A percentile compares a stretch with the other conserved stretches of the same genome.
Conservation (phyloP, 2,329 filamentous ascomycete species). For the Clarireedia homoeocarpa region DNA sequence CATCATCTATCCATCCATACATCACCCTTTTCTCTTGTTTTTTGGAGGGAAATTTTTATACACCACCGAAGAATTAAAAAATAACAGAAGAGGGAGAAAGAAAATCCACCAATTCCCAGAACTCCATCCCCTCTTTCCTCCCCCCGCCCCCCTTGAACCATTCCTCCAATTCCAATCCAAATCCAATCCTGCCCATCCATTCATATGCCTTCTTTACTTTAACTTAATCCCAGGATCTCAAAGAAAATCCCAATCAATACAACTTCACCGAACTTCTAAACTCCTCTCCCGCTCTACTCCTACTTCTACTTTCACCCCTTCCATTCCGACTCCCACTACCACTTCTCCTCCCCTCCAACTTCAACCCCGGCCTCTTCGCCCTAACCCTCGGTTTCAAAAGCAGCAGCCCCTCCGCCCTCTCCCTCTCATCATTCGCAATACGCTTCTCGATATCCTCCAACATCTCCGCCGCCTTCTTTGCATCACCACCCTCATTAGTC, state of each 20-base stretch:
- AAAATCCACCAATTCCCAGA: not conserved
- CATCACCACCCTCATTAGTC: conserved; percentile 20
- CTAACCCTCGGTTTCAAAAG: conserved; percentile 19
- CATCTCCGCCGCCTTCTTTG: conserved; percentile 14
- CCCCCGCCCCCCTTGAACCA: not conserved
- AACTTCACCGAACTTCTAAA: conserved; percentile 14
- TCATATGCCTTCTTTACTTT: not conserved
- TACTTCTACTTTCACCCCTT: conserved; percentile 14
- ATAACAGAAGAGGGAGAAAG: not conserved
- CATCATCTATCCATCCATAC: not conserved
- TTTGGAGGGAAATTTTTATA: not conserved
- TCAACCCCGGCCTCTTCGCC: conserved; percentile 16
- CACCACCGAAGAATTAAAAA: not conserved
- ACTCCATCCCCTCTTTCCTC: not conserved
- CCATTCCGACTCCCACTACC: conserved; percentile 12
- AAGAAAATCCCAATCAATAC: conserved; percentile 4
- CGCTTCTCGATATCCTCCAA: conserved; percentile 22
- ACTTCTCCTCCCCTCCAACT: conserved; percentile 16
- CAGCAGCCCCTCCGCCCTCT: conserved; percentile 21
- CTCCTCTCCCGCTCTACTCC: conserved; percentile 12
- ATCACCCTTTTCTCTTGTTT: not conserved
- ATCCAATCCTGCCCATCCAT: not conserved
- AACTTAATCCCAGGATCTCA: not conserved
- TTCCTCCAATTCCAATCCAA: not conserved
- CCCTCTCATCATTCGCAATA: conserved; percentile 24